Conservation (phyloP, 805 yeast genomes). For the Candida tallmaniae region DNA sequence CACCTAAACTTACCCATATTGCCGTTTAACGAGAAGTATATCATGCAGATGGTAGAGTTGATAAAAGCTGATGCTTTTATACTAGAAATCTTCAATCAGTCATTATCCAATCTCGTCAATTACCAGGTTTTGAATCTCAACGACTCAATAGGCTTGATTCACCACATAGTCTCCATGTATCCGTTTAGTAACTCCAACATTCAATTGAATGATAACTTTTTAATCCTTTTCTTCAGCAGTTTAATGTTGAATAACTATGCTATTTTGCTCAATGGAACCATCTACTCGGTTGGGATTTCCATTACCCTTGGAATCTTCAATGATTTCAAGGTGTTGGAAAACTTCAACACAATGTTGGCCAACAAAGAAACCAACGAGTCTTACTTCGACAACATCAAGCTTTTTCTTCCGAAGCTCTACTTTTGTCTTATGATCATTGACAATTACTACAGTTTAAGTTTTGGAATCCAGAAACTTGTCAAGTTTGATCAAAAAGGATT, state of each 20-base stretch:
- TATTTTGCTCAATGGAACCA: slow-evolving; percentile 55
- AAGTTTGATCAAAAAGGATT: slow-evolving; percentile 1
- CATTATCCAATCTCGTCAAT: slow-evolving; percentile 37
- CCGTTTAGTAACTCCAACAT: slow-evolving; percentile 24
- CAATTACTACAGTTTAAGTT: slow-evolving; percentile 25
- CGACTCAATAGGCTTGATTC: slow-evolving; percentile 31
- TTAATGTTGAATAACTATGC: slow-evolving; percentile 47
- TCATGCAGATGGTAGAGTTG: slow-evolving; percentile 15
- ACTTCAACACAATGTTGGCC: slow-evolving; percentile 35
- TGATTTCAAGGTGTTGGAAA: slow-evolving; percentile 51
- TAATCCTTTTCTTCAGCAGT: slow-evolving; percentile 25
- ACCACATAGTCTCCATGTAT: slow-evolving; percentile 30
- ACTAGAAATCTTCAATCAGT: slow-evolving; percentile 36
- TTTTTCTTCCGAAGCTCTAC: slow-evolving; percentile 42
- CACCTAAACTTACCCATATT: slow-evolving; percentile 45
- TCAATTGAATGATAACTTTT: slow-evolving; percentile 20
- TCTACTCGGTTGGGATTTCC: slow-evolving; percentile 54
- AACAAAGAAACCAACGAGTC: slow-evolving; percentile 7
- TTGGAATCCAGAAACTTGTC: slow-evolving; percentile 24
- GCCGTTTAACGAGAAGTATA: slow-evolving; percentile 26
- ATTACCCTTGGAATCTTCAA: slow-evolving; percentile 50
- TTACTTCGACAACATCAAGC: slow-evolving; percentile 21
- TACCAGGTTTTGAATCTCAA: slow-evolving; percentile 29
- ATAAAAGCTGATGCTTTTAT: slow-evolving; percentile 22
- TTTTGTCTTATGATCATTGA: slow-evolving; percentile 41